Base-by-base conservation (phyloP, 2,329 filamentous ascomycete genomes). In the Bipolaris victoriae region DNA sequence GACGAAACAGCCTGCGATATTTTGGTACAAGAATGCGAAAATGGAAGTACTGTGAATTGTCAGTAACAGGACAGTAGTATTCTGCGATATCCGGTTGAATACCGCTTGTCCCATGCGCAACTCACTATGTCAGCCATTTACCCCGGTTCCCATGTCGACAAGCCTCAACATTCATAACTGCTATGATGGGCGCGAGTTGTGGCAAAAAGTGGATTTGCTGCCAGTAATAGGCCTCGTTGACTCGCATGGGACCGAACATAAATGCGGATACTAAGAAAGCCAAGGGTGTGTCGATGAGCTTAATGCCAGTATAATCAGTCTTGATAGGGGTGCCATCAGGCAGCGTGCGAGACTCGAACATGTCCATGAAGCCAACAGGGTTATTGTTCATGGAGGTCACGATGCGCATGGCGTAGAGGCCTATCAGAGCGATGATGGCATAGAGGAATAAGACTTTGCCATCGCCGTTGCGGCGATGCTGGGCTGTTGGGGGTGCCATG, bases 71-170 rank as follows among this genome's bases (percentile, higher is more conserved):
- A 48, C 22, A 18, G 5, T 2, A 3, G 13, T 37, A 13, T 46
- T 16, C 26, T 11, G 3, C 6, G n/a, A 18, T 5, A 13, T 20
- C 7, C 7, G 13, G 16, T 15, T 3, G 16, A 9, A 26, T 43
- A 15, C 11, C 40, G 22, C 22, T 9, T 43, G 3, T 43, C 7
- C 13, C 4, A 15, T 43, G 22, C 15, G 7, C 29, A 18, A 60
- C 64, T 49, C 37, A 66, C 64, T 63, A 66, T 53, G 59, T 66
- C 5, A 64, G 29, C 64, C 58, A 66, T 18, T 58, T 65, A 18
- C 48, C 44, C 10, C 49, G 48, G 10, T 66, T 63, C 5, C 60
- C 46, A 33, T 57, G 56, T n/a, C 64, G 57, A 33, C 55, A 66
- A 15, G 64, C 60, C 36, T 66, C 64, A 0, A 66, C 60, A 44